Evolutionary conservation across 768 basidiomycete genomes (phyloP).

Genomic region (Tylopilus balloui): DNA sequence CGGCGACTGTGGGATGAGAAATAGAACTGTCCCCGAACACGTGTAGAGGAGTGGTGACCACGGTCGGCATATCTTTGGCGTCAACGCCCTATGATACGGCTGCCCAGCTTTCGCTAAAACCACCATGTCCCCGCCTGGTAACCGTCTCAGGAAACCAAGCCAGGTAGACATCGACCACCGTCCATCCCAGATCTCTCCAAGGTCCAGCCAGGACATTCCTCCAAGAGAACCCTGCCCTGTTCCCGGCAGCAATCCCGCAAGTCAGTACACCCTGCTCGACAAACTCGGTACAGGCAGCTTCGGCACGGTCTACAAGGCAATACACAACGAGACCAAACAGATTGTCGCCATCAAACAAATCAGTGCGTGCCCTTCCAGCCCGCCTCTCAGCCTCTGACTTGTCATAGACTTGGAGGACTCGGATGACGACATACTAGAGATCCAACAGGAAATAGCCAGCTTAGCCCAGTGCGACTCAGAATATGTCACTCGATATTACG

Average conservation of each 20-base stretch:
- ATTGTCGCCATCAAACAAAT: conserved; percentile 99
- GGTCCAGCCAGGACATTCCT: conserved; percentile 35
- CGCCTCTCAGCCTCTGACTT: conserved; percentile 2
- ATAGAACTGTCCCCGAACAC: conserved; percentile 17
- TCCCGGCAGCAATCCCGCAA: conserved; percentile 76
- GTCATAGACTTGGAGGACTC: conserved; percentile 88
- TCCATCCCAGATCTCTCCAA: conserved; percentile 49
- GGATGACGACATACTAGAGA: conserved; percentile 97
- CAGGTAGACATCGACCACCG: conserved; percentile 35
- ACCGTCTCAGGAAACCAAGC: conserved; percentile 37
- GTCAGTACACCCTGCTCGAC: conserved; percentile 88
- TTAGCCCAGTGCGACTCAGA: conserved; percentile 94
- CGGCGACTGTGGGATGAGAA: conserved; percentile 2
- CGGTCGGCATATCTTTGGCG: conserved; percentile 14
- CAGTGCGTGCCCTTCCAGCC: conserved; percentile 46
- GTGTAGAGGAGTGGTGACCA: conserved; percentile 20
- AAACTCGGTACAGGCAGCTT: conserved; percentile 98
- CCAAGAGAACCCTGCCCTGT: conserved; percentile 60
- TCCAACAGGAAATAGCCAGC: conserved; percentile 97
- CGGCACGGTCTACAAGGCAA: conserved; percentile 95
- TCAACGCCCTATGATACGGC: conserved; percentile 5
- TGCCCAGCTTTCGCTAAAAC: conserved; percentile 18
- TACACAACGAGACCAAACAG: conserved; percentile 90
- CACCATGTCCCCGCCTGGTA: conserved; percentile 41
- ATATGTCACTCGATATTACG: conserved; percentile 95